A percentile compares a stretch with the other conserved stretches of the same genome.
Evolutionary conservation across 2,329 filamentous ascomycete genomes (phyloP).

Genomic region (Colletotrichum destructivum): DNA sequence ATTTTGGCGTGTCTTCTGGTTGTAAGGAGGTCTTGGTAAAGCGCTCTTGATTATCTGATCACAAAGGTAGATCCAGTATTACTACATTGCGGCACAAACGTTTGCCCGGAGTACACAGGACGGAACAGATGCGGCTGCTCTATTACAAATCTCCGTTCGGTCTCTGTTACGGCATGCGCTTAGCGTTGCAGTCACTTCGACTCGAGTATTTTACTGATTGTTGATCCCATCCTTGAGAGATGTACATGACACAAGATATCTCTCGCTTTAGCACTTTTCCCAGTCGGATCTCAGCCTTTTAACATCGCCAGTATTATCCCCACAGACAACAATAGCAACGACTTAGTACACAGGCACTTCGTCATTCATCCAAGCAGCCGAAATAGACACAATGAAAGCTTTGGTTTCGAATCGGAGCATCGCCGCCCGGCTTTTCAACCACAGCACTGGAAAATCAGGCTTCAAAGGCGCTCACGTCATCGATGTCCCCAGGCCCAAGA

Average conservation of each 20-base stretch:
- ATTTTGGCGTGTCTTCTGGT: too few relatives aligned
- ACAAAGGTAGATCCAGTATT: neutral
- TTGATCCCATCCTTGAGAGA: too few relatives aligned
- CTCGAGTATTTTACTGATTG: too few relatives aligned
- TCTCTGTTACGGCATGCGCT: neutral
- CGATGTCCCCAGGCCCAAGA: slow-evolving; percentile 20
- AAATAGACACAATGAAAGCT: slow-evolving; percentile 41
- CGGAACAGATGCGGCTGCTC: too few relatives aligned
- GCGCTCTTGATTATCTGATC: neutral
- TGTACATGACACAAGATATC: too few relatives aligned
- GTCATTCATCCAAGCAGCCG: neutral
- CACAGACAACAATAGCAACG: too few relatives aligned
- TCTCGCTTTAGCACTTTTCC: too few relatives aligned
- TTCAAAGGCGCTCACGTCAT: slow-evolving; percentile 15
- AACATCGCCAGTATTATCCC: too few relatives aligned
- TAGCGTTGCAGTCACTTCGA: neutral
- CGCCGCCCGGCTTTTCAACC: slow-evolving; percentile 18
- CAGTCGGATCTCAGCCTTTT: too few relatives aligned
- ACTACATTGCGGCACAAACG: too few relatives aligned
- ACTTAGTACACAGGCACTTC: too few relatives aligned
- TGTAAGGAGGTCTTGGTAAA: neutral
- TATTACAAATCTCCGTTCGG: neutral
- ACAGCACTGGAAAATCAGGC: slow-evolving; percentile 45
- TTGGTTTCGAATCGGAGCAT: slow-evolving; percentile 38
- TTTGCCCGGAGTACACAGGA: neutral